Conservation (phyloP, 164 flowering plant species). For the Macadamia integrifolia region DNA sequence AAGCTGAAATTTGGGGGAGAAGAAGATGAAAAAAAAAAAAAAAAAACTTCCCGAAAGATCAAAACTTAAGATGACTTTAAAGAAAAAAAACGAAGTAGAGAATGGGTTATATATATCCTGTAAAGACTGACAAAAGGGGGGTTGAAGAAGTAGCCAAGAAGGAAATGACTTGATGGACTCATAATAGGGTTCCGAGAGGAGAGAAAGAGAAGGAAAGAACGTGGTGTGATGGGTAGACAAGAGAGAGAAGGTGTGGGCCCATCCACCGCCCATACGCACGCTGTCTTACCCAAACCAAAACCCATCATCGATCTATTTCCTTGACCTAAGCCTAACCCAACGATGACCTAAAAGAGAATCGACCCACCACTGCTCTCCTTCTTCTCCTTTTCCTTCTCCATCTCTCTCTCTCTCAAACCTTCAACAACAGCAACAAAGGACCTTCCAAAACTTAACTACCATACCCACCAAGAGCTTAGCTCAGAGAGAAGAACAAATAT, state of each 20-base stretch:
- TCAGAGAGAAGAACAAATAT: conserved; percentile 16
- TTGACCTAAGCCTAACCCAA: conserved; percentile 62
- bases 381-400: not conserved
- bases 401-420: conserved; percentile 25
- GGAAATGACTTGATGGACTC: no score
- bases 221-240: not conserved
- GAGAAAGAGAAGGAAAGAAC: not conserved
- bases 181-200: no score
- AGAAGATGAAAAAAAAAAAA: no score
- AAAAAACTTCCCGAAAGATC: not conserved
- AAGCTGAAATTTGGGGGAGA: no score
- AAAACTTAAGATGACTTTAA: conserved; percentile 1
- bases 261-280: conserved; percentile 76
- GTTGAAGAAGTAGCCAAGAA: no score
- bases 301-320: conserved; percentile 35
- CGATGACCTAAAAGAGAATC: conserved; percentile 14
- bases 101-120: not conserved
- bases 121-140: no score
- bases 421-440: conserved; percentile 17
- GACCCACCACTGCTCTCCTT: conserved; percentile 4
- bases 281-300: conserved; percentile 44
- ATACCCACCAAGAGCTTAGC: conserved; percentile 7
- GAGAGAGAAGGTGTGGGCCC: conserved; percentile 39
- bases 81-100: not conserved
- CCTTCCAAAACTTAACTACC: conserved; percentile 1